Percentiles rank a stretch among this genome's conserved stretches.
Conservation (phyloP, 2,329 filamentous ascomycete species). For the Curvularia eragrostidis region DNA sequence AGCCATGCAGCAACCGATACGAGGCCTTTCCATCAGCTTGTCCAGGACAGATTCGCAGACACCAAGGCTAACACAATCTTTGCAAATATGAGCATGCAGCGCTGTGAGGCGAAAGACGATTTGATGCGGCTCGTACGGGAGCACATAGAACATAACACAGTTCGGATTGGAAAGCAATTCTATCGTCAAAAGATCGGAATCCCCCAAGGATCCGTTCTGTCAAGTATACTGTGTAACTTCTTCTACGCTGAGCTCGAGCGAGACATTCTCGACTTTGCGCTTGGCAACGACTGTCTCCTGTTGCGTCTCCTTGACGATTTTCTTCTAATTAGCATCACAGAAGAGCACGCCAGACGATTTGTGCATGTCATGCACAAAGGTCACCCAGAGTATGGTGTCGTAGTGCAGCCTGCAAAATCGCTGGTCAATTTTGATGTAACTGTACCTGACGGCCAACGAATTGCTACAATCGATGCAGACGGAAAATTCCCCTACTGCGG, state of each 20-base stretch:
- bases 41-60: conserved; percentile 38
- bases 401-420: conserved; percentile 78
- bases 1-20: conserved; percentile 42
- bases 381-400: conserved; percentile 78
- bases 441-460: conserved; percentile 58
- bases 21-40: conserved; percentile 43
- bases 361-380: conserved; percentile 81
- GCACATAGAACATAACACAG: conserved; percentile 83
- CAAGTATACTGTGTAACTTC: conserved; percentile 87
- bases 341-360: conserved; percentile 72
- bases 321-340: conserved; percentile 78
- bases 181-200: conserved; percentile 90
- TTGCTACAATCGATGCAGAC: conserved; percentile 49
- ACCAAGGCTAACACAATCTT: conserved; percentile 72
- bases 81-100: conserved; percentile 70
- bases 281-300: conserved; percentile 67
- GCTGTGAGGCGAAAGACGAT: conserved; percentile 62
- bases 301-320: conserved; percentile 92
- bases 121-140: conserved; percentile 75
- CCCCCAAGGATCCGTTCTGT: conserved; percentile 89
- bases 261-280: conserved; percentile 71
- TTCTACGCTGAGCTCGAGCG: conserved; percentile 90
- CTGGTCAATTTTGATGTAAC: conserved; percentile 79
- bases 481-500: conserved; percentile 90
- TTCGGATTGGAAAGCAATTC: conserved; percentile 86